A percentile compares a stretch with the other conserved stretches of the same genome.
Evolutionary conservation across 2,329 filamentous ascomycete genomes (phyloP).

Genomic region (Domatiomyces catenatus): DNA sequence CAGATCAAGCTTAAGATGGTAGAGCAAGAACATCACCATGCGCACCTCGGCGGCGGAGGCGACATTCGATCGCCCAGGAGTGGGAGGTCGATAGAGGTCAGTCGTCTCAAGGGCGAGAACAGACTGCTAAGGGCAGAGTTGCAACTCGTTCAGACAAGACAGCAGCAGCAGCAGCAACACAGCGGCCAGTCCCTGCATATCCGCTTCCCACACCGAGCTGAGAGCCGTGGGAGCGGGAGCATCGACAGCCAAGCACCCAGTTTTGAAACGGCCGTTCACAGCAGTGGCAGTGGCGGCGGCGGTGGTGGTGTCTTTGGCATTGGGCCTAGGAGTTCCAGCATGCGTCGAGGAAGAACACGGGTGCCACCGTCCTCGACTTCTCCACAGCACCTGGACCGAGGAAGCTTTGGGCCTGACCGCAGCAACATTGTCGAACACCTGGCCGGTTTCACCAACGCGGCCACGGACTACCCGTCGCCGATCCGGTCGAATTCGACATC

Average conservation of each 20-base stretch:
- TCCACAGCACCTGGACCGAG: conserved; percentile 20
- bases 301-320: conserved; percentile 15
- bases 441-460: conserved; percentile 9
- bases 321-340: conserved; percentile 17
- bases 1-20: conserved; percentile 32
- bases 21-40: conserved; percentile 9
- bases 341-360: conserved; percentile 16
- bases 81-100: conserved; percentile 36
- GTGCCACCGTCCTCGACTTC: conserved; percentile 3
- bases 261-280: conserved; percentile 8
- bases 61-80: conserved; percentile 2
- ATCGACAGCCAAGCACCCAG: neutral
- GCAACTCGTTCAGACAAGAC: conserved; percentile 44
- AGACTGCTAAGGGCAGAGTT: conserved; percentile 46
- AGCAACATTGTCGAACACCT: conserved; percentile 33
- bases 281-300: conserved; percentile 7
- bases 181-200: neutral
- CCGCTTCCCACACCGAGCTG: conserved; percentile 4
- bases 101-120: conserved; percentile 44
- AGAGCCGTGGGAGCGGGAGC: conserved; percentile 5
- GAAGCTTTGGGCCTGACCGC: conserved; percentile 29
- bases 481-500: conserved; percentile 13
- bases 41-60: neutral
- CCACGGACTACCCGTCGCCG: conserved; percentile 15
- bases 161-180: conserved; percentile 12